A percentile compares a stretch with the other conserved stretches of the same genome.
phyloP scores from a whole-genome alignment of 2,329 filamentous ascomycete species.

The Calonectria pauciramosa region DNA sequence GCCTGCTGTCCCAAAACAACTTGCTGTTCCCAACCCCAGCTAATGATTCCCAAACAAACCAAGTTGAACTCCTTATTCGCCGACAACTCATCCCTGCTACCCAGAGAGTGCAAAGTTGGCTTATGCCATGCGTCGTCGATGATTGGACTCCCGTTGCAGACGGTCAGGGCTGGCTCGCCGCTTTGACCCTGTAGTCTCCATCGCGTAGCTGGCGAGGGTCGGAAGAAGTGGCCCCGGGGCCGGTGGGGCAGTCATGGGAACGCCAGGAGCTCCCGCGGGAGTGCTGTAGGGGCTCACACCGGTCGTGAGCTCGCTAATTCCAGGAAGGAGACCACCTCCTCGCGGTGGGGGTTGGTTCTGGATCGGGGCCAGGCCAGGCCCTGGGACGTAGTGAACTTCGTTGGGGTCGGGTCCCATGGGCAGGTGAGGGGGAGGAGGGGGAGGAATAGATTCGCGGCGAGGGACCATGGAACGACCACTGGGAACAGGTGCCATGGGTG shows the following conservation, averaged over 20 bases:
- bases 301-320: slow-evolving; percentile 74
- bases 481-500: slow-evolving; percentile 48
- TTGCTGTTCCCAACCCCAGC: slow-evolving; percentile 14
- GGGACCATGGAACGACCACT: slow-evolving; percentile 54
- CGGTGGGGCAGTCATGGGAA: slow-evolving; percentile 48
- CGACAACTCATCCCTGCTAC: slow-evolving; percentile 18
- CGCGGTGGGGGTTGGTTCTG: slow-evolving; percentile 58
- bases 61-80: slow-evolving; percentile 33
- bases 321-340: slow-evolving; percentile 66
- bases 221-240: slow-evolving; percentile 53
- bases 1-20: slow-evolving; percentile 26
- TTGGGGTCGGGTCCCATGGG: slow-evolving; percentile 48
- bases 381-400: slow-evolving; percentile 50
- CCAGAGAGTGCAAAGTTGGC: not conserved
- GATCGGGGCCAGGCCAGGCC: slow-evolving; percentile 66
- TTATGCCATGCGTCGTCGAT: slow-evolving; percentile 55
- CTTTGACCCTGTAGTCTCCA: slow-evolving; percentile 62
- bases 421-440: slow-evolving; percentile 46
- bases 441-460: slow-evolving; percentile 58
- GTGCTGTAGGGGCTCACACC: slow-evolving; percentile 73
- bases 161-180: slow-evolving; percentile 63
- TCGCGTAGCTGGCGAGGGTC: slow-evolving; percentile 52
- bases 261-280: slow-evolving; percentile 55
- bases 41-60: slow-evolving; percentile 25
- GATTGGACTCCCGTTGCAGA: slow-evolving; percentile 59